Evolutionary conservation across 345 rosid genomes (phyloP).

Genomic region (Brassica cretica): DNA sequence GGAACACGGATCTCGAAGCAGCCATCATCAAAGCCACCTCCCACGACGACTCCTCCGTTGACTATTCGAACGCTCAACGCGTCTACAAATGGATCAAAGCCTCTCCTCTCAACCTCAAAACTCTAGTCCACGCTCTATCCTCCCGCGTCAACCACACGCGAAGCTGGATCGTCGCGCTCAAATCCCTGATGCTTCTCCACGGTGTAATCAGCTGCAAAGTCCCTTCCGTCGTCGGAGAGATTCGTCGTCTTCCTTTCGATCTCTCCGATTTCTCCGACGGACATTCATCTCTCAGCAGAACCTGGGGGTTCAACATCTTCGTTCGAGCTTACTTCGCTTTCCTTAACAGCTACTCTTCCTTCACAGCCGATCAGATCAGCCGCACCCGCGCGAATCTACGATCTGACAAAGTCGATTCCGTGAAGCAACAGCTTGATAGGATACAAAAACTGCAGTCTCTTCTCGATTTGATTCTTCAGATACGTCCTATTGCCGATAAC

Average conservation of each 20-base stretch:
- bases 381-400: background rate
- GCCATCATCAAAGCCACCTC: constrained; percentile 4
- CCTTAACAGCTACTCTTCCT: background rate
- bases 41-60: background rate
- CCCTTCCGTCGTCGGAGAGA: background rate
- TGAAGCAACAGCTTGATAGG: background rate
- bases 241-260: background rate
- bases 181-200: background rate
- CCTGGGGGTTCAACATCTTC: background rate
- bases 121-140: background rate
- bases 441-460: background rate
- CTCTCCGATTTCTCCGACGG: background rate
- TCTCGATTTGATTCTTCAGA: background rate
- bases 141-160: background rate
- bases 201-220: background rate
- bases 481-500: background rate
- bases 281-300: background rate
- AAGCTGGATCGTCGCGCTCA: background rate
- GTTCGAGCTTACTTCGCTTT: background rate
- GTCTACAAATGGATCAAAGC: constrained; percentile 1
- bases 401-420: background rate
- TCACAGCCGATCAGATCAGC: background rate
- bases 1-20: background rate
- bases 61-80: background rate
- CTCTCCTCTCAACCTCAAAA: background rate